These are phyloP conservation scores for Rhizopus sp. DNA, from an alignment of 371 early-diverging fungal species.

Conservation along the genomic window DNA sequence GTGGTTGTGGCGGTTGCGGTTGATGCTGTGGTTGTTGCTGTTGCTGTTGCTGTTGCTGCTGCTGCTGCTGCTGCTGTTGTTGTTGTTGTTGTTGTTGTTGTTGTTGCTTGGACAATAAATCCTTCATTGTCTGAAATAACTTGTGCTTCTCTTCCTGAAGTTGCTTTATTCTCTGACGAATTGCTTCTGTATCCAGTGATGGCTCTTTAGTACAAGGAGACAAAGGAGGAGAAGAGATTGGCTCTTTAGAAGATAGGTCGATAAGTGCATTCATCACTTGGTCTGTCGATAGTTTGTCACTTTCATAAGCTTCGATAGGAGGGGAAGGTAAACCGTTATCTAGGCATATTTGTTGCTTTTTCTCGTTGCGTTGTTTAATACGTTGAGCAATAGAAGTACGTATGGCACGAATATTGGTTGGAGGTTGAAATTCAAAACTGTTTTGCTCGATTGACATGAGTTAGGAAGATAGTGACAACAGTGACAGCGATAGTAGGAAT, in stretches of 20 bases:
- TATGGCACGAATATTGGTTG: constrained; percentile 38
- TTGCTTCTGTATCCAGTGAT: constrained; percentile 22
- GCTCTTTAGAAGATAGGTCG: not conserved
- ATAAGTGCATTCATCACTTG: constrained; percentile 1
- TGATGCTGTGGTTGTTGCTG: not conserved
- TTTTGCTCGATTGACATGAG: constrained; percentile 15
- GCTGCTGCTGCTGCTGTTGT: not conserved
- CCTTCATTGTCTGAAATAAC: constrained; percentile 45
- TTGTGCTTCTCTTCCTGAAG: constrained; percentile 42
- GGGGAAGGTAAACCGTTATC: constrained; percentile 48
- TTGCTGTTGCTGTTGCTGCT: constrained; percentile 5
- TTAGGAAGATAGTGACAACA: not conserved
- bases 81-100: not conserved
- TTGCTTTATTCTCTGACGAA: constrained; percentile 34
- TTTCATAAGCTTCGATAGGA: constrained; percentile 31
- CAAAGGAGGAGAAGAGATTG: not conserved
- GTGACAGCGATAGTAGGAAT: not conserved
- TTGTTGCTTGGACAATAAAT: constrained; percentile 25
- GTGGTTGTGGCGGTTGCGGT: not conserved
- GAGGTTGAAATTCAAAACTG: constrained; percentile 34
- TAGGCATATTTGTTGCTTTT: constrained; percentile 12
- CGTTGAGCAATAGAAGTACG: constrained; percentile 36
- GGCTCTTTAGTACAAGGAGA: constrained; percentile 9
- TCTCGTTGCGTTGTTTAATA: constrained; percentile 30
- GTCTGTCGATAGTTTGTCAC: not conserved